Evolutionary conservation across 495 filamentous ascomycete species (phyloP).

Genomic region (Talaromyces thailandensis): DNA sequence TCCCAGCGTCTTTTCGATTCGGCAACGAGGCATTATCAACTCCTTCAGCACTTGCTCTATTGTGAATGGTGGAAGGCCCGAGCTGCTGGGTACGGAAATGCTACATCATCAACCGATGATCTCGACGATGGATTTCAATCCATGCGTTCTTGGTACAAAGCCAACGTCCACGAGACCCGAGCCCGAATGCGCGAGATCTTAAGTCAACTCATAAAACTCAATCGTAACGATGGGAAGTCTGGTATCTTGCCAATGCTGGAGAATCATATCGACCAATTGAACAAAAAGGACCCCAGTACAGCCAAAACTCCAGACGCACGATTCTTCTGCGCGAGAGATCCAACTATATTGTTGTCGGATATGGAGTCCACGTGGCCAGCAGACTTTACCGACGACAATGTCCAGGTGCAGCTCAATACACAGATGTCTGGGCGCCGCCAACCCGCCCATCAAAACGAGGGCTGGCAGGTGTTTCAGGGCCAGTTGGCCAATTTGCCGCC

Average conservation of each 20-base stretch:
- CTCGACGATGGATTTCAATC: neutral
- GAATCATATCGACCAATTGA: too few species aligned
- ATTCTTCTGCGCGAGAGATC: slow-evolving; percentile 19
- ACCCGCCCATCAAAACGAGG: slow-evolving; percentile 4
- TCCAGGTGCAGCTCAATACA: slow-evolving; percentile 22
- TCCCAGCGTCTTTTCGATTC: neutral
- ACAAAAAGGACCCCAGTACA: slow-evolving; percentile 10
- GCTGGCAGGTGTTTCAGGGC: slow-evolving; percentile 14
- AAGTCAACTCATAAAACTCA: neutral
- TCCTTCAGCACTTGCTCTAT: neutral
- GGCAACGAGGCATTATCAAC: neutral
- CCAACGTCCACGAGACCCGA: neutral
- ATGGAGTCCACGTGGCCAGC: slow-evolving; percentile 33
- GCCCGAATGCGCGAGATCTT: neutral
- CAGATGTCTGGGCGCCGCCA: too few species aligned
- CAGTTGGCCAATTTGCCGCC: slow-evolving; percentile 33
- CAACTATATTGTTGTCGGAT: slow-evolving; percentile 35
- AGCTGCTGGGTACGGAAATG: neutral
- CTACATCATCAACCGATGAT: neutral
- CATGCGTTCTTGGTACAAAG: neutral
- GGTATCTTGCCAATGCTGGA: too few species aligned
- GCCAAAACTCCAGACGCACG: slow-evolving; percentile 4
- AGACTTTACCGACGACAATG: slow-evolving; percentile 29
- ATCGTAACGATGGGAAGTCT: neutral
- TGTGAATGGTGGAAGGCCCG: neutral